phyloP scores from a whole-genome alignment of 1,284 basidiomycete genomes.

The Cutaneotrichosporon sp. region DNA sequence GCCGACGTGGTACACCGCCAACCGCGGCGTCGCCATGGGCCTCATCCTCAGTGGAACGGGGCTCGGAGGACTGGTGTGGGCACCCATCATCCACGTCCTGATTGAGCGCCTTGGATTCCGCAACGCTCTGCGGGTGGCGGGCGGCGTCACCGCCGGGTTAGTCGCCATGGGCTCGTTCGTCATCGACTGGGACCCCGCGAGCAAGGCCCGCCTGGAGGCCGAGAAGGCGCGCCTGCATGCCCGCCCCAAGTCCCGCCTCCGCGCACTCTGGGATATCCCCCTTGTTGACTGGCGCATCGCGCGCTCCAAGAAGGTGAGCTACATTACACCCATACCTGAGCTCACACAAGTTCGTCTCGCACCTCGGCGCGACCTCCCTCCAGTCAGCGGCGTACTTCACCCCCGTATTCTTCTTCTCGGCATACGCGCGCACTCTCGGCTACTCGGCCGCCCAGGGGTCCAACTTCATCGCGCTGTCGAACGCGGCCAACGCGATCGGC shows the following conservation, averaged over 20 bases:
- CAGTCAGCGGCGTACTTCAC: conserved; percentile 40
- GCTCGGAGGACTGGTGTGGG: conserved; percentile 37
- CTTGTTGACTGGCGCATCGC: conserved; percentile 37
- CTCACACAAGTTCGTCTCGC: conserved; percentile 25
- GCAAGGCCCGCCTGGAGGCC: conserved; percentile 22
- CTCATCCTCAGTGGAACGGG: conserved; percentile 42
- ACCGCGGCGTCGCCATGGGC: conserved; percentile 39
- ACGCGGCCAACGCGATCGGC: conserved; percentile 42
- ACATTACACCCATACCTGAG: too few species aligned
- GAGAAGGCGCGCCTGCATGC: conserved; percentile 12
- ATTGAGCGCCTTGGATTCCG: conserved; percentile 29
- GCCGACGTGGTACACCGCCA: conserved; percentile 34
- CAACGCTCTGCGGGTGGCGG: conserved; percentile 31
- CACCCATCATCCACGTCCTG: conserved; percentile 31
- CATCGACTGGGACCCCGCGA: conserved; percentile 35
- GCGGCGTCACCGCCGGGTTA: conserved; percentile 21
- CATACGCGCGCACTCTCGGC: conserved; percentile 34
- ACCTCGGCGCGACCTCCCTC: conserved; percentile 25
- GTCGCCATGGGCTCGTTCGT: conserved; percentile 20
- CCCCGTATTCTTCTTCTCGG: conserved; percentile 41
- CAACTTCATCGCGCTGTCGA: conserved; percentile 40
- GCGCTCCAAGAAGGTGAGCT: too few species aligned
- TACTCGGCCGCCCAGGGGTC: conserved; percentile 28
- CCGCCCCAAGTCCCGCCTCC: neutral
- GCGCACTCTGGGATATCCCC: conserved; percentile 23